phyloP scores from a whole-genome alignment of 305 asterid genomes.

The Fraxinus nigra region DNA sequence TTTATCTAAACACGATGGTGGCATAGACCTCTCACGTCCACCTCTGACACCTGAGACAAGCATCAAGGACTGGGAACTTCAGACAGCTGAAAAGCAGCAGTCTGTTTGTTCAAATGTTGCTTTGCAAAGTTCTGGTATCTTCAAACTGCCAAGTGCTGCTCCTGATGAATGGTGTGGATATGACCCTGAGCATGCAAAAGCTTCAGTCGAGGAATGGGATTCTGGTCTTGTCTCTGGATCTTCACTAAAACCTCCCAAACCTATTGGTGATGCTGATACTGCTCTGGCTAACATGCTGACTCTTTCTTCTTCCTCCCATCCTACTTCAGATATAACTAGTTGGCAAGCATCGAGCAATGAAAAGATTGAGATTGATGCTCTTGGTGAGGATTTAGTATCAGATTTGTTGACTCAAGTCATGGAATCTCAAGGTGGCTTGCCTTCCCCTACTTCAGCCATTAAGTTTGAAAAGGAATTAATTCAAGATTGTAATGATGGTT shows the following conservation, averaged over 20 bases:
- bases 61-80: neutral
- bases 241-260: conserved; percentile 36
- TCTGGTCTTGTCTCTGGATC: conserved; percentile 36
- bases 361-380: conserved; percentile 43
- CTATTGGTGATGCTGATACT: conserved; percentile 28
- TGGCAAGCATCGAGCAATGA: conserved; percentile 31
- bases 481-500: conserved; percentile 23
- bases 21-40: conserved; percentile 9
- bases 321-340: conserved; percentile 28
- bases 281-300: conserved; percentile 24
- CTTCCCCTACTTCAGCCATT: conserved; percentile 35
- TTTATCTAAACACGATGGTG: neutral
- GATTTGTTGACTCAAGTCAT: conserved; percentile 55
- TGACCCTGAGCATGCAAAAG: neutral
- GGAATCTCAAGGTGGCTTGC: conserved; percentile 32
- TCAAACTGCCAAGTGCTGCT: conserved; percentile 7
- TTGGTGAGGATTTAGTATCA: conserved; percentile 54
- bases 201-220: conserved; percentile 31
- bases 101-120: neutral
- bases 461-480: conserved; percentile 26
- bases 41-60: conserved; percentile 4
- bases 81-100: conserved; percentile 1
- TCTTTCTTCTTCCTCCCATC: conserved; percentile 33
- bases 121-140: neutral
- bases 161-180: conserved; percentile 8